Evolutionary conservation across 768 basidiomycete genomes (phyloP).

Genomic region (Mrakia hoshinonis): DNA sequence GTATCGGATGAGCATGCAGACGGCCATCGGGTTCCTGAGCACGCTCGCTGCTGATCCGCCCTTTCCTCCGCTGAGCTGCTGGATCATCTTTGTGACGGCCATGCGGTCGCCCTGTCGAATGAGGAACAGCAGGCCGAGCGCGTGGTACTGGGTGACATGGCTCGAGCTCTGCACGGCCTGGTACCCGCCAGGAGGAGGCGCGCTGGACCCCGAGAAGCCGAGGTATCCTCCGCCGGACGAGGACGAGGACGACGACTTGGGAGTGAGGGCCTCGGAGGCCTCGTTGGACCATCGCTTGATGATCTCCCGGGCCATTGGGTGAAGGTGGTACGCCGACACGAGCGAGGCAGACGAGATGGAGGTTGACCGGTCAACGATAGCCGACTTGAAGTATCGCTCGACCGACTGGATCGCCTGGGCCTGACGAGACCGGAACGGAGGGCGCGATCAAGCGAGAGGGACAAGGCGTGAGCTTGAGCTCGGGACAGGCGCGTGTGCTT

Average conservation of each 20-base stretch:
- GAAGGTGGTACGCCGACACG: conserved; percentile 94
- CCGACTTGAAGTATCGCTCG: conserved; percentile 98
- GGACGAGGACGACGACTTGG: conserved; percentile 61
- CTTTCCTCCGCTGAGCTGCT: conserved; percentile 56
- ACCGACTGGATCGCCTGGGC: conserved; percentile 88
- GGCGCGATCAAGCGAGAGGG: not conserved
- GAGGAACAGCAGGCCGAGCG: conserved; percentile 80
- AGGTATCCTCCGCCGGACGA: conserved; percentile 40
- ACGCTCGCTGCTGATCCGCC: conserved; percentile 74
- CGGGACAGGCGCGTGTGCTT: conserved; percentile 5
- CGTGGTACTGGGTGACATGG: conserved; percentile 94
- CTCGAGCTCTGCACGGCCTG: conserved; percentile 81
- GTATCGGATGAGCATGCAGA: conserved; percentile 97
- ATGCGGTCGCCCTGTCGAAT: conserved; percentile 97
- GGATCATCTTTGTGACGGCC: conserved; percentile 99
- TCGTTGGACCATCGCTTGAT: conserved; percentile 99
- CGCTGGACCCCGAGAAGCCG: conserved; percentile 44
- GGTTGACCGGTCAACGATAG: conserved; percentile 92
- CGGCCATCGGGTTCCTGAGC: conserved; percentile 89
- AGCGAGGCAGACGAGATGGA: conserved; percentile 93
- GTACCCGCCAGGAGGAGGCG: conserved; percentile 48
- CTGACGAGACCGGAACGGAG: not conserved
- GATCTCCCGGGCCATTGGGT: conserved; percentile 84
- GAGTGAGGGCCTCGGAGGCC: conserved; percentile 88
- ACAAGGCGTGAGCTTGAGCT: conserved; percentile 35